A percentile compares a stretch with the other conserved stretches of the same genome.
Conservation (phyloP, 352 stramenopile genomes). For the Globisporangium middletonii region DNA sequence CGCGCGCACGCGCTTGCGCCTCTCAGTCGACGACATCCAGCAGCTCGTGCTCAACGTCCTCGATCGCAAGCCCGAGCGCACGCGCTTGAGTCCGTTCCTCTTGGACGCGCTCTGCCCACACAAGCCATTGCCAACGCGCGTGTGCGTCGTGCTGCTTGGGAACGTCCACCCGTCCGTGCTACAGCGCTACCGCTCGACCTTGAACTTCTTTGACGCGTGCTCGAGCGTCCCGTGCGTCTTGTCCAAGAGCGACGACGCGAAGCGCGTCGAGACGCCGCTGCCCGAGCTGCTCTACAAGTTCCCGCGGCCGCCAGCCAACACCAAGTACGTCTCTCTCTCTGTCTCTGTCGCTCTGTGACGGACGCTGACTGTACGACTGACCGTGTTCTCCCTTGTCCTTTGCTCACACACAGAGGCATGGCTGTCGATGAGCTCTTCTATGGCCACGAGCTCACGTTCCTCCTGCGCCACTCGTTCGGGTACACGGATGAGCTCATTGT, state of each 20-base stretch:
- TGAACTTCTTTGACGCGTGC: constrained; percentile 71
- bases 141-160: constrained; percentile 66
- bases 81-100: constrained; percentile 43
- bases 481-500: constrained; percentile 78
- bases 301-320: constrained; percentile 50
- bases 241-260: constrained; percentile 47
- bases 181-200: constrained; percentile 54
- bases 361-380: neutral
- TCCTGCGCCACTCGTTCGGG: constrained; percentile 67
- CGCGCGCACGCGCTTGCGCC: constrained; percentile 31
- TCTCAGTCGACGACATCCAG: constrained; percentile 60
- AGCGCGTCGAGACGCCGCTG: constrained; percentile 50
- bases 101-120: constrained; percentile 41
- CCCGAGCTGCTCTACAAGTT: constrained; percentile 70
- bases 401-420: constrained; percentile 25
- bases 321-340: constrained; percentile 29
- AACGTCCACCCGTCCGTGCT: constrained; percentile 67
- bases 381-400: neutral
- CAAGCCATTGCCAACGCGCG: constrained; percentile 41
- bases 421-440: constrained; percentile 63
- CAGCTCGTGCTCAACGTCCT: constrained; percentile 51
- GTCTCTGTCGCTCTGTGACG: neutral
- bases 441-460: constrained; percentile 71
- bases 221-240: constrained; percentile 63
- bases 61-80: neutral